Conservation (phyloP, 345 rosid species). For the Ceriops decandra region DNA sequence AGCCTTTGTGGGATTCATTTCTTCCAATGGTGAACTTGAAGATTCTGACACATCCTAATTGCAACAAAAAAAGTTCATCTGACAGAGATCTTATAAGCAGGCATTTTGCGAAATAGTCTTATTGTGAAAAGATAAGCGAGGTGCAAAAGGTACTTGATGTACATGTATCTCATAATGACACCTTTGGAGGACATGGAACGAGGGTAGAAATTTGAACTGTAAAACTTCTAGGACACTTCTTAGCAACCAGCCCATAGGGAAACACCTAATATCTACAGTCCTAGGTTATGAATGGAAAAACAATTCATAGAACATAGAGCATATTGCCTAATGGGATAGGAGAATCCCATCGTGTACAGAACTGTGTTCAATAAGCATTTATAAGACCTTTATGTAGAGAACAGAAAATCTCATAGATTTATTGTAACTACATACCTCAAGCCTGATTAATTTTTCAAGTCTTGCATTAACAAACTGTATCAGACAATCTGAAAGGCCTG, state of each 20-base stretch:
- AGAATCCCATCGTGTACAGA: too few relatives aligned
- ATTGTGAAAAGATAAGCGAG: neutral
- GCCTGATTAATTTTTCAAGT: slow-evolving; percentile 33
- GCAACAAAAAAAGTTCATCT: slow-evolving; percentile 10
- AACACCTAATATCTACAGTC: too few relatives aligned
- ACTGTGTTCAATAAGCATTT: too few relatives aligned
- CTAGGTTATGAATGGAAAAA: too few relatives aligned
- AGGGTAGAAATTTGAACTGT: too few relatives aligned
- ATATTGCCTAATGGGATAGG: too few relatives aligned
- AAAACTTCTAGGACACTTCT: too few relatives aligned
- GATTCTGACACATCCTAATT: slow-evolving; percentile 48
- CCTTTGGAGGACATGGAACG: too few relatives aligned
- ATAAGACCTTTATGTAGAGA: neutral
- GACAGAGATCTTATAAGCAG: neutral
- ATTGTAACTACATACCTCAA: slow-evolving; percentile 35
- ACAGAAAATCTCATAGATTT: neutral
- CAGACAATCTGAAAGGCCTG: slow-evolving; percentile 59
- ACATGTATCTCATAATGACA: neutral
- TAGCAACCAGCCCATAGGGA: too few relatives aligned
- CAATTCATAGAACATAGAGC: too few relatives aligned
- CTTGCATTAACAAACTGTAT: slow-evolving; percentile 49
- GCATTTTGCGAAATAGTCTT: neutral
- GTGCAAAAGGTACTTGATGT: neutral
- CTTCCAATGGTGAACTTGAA: slow-evolving; percentile 34
- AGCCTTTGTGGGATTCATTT: slow-evolving; percentile 28